These are phyloP conservation scores for Anethum foeniculum DNA, from an alignment of 140 eudicot genomes.

Conservation along the genomic window DNA sequence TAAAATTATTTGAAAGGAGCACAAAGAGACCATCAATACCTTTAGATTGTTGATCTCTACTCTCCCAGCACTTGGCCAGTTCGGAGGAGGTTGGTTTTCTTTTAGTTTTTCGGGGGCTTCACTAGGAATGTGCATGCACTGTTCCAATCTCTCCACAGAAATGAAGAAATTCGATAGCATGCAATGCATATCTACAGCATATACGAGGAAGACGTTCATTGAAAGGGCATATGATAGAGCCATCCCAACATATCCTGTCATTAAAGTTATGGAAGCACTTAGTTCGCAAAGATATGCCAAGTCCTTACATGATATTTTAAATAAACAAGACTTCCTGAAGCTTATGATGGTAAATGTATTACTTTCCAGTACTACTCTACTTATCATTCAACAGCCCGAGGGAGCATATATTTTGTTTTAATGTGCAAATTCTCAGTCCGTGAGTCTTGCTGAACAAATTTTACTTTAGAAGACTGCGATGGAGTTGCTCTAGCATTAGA, in stretches of 20 bases:
- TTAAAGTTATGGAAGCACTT: neutral
- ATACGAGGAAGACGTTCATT: conserved; percentile 37
- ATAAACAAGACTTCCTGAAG: neutral
- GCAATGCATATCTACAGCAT: conserved; percentile 40
- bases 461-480: neutral
- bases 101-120: conserved; percentile 54
- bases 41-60: conserved; percentile 42
- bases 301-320: neutral
- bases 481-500: neutral
- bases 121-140: conserved; percentile 57
- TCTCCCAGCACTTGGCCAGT: conserved; percentile 55
- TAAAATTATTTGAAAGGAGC: neutral
- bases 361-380: neutral
- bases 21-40: conserved; percentile 18
- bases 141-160: conserved; percentile 63
- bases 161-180: conserved; percentile 44
- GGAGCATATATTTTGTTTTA: neutral
- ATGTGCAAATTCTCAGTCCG: neutral
- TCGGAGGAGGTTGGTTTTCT: conserved; percentile 36
- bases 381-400: neutral
- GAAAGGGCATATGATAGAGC: conserved; percentile 66
- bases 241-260: conserved; percentile 64
- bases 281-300: neutral
- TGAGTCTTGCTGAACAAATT: neutral
- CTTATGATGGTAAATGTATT: neutral